These are phyloP conservation scores for Zoysia japonica DNA, from an alignment of 176 grass and related monocot species.

Conservation along the genomic window DNA sequence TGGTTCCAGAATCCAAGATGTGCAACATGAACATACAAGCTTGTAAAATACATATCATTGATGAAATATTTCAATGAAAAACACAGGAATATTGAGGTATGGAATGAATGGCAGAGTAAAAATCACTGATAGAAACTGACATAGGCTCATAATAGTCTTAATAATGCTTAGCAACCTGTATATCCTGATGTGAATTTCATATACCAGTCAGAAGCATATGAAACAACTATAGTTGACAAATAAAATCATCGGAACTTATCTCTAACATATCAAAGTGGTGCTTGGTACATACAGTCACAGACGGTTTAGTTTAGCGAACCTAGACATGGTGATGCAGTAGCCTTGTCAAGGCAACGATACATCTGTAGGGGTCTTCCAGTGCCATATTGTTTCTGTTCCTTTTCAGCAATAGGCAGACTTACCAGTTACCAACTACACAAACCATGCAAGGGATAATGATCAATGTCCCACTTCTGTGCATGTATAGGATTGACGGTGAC, in stretches of 20 bases:
- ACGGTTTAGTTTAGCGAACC: slow-evolving; percentile 59
- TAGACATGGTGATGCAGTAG: slow-evolving; percentile 56
- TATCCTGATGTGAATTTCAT: neutral
- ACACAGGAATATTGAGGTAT: neutral
- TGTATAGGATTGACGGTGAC: slow-evolving; percentile 47
- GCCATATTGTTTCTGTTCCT: slow-evolving; percentile 41
- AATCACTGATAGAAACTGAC: neutral
- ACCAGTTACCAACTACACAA: slow-evolving; percentile 82
- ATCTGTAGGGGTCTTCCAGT: slow-evolving; percentile 52
- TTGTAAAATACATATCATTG: neutral
- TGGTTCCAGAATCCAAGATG: slow-evolving; percentile 27
- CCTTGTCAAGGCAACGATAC: slow-evolving; percentile 52
- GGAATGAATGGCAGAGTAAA: neutral
- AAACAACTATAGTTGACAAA: slow-evolving; percentile 24
- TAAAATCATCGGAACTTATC: slow-evolving; percentile 4
- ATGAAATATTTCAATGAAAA: neutral
- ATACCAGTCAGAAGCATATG: slow-evolving; percentile 26
- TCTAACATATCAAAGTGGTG: slow-evolving; percentile 29
- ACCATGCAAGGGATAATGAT: slow-evolving; percentile 53
- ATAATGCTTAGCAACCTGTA: slow-evolving; percentile 6
- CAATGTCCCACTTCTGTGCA: slow-evolving; percentile 67
- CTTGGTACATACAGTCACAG: slow-evolving; percentile 39
- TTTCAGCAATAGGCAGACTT: slow-evolving; percentile 63
- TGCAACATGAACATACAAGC: slow-evolving; percentile 32
- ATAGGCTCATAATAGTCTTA: neutral